A percentile compares a stretch with the other conserved stretches of the same genome.
Conservation (phyloP, 306 rosid genomes). For the Hylodesmum podocarpum region DNA sequence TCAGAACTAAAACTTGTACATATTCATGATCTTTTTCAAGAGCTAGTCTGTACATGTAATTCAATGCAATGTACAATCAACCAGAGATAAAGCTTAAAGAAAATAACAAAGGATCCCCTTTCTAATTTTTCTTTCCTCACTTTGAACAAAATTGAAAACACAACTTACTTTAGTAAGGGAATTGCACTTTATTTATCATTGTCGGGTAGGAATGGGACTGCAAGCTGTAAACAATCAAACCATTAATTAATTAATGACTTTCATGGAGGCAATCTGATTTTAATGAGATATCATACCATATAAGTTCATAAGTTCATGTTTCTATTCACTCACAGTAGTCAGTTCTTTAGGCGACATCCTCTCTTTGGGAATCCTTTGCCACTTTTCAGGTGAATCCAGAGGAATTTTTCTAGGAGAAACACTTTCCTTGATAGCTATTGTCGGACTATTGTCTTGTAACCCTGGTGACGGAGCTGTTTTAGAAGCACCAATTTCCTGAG, state of each 20-base stretch:
- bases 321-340: slow-evolving; percentile 57
- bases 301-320: slow-evolving; percentile 27
- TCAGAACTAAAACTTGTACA: slow-evolving; percentile 62
- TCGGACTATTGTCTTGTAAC: slow-evolving; percentile 43
- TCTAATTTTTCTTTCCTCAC: slow-evolving; percentile 1
- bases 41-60: slow-evolving; percentile 55
- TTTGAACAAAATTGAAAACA: slow-evolving; percentile 12
- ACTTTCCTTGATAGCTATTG: slow-evolving; percentile 31
- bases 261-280: not conserved
- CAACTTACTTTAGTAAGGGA: slow-evolving; percentile 67
- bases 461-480: slow-evolving; percentile 35
- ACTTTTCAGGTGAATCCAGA: slow-evolving; percentile 50
- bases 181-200: slow-evolving; percentile 64
- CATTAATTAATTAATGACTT: slow-evolving; percentile 18
- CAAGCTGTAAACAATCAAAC: slow-evolving; percentile 58
- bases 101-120: not conserved
- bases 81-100: slow-evolving; percentile 20
- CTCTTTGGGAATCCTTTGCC: slow-evolving; percentile 51
- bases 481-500: slow-evolving; percentile 38
- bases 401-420: slow-evolving; percentile 39
- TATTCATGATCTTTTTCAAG: slow-evolving; percentile 88
- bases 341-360: slow-evolving; percentile 65
- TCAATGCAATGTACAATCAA: slow-evolving; percentile 25
- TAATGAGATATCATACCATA: slow-evolving; percentile 1
- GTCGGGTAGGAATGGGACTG: slow-evolving; percentile 58